Evolutionary conservation across 345 rosid species (phyloP), one percentile per base, ranked within the genome.

Genomic region (Raphanus raphanistrum): DNA sequence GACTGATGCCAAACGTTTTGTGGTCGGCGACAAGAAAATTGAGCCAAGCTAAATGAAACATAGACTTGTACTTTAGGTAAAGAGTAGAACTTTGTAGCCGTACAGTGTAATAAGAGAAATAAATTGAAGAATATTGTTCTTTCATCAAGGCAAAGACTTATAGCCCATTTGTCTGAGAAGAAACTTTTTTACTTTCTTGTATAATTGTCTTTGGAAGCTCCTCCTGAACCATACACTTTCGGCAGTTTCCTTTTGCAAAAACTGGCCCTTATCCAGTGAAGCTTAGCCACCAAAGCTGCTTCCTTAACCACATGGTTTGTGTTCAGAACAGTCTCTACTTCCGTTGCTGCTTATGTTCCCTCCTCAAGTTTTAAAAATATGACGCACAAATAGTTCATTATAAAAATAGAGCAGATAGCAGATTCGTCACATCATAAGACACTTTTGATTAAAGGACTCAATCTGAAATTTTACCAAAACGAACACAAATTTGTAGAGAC

Each of bases 261-360:
- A 86, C 7, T 85, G 21, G 21, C 83, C 12, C 80, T 82, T 17
- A 88, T 77, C 29, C 21, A 21, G 21, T 21, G 84, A 1, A 85
- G 90, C 29, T 74, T 66, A 4, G 84, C 90, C 64, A 87, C 93
- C 50, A 87, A 89, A 8, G 93, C 90, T 5, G 80, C 93, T 76
- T 87, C 93, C 2, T 79, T 70, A 52, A 87, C 75, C 57, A 65
- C 80, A 0, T 88, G 88, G 70, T 87, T 80, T 2, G 76, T 63
- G 61, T 87, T 87, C 76, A 89, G 62, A 69, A 89, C 86, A 0
- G 84, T 65, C 71, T 89, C 87, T 1, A 87, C 84, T 77, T 89
- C 88, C 0, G 81, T 71, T 71, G 2, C 82, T 85, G 70, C 84
- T 83, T 31, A 86, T 82, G 63, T 87, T 87, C 77, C 87, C 90